phyloP scores from a whole-genome alignment of 768 basidiomycete species.

The Tulasnella sp. region DNA sequence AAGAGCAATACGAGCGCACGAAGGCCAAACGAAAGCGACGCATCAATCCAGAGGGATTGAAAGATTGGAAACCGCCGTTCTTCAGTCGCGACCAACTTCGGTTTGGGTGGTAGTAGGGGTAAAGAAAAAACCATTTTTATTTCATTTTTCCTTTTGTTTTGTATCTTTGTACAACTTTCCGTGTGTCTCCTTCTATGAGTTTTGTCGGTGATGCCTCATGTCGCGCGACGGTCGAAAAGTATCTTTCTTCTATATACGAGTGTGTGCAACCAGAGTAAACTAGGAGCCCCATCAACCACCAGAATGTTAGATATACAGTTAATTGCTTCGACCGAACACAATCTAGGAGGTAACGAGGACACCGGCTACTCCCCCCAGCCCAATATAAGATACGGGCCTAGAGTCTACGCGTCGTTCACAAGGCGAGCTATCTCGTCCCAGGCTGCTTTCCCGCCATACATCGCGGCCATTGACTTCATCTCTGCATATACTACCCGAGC shows the following conservation, averaged over 20 bases:
- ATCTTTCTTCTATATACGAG: too few species aligned
- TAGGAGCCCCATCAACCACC: too few species aligned
- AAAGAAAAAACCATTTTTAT: too few species aligned
- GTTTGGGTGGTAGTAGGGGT: conserved; percentile 39
- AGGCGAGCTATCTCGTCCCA: neutral
- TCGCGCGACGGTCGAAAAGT: too few species aligned
- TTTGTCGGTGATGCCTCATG: too few species aligned
- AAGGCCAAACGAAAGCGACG: conserved; percentile 67
- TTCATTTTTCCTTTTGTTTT: neutral
- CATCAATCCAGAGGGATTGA: conserved; percentile 70
- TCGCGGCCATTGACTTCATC: neutral
- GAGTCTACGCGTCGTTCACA: neutral
- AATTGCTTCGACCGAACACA: too few species aligned
- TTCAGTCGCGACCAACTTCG: conserved; percentile 85
- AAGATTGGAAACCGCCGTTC: conserved; percentile 86
- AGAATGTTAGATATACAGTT: too few species aligned
- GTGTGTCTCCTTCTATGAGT: too few species aligned
- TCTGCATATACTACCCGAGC: neutral
- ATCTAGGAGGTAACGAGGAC: too few species aligned
- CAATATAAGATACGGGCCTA: too few species aligned
- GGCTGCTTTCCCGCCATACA: neutral
- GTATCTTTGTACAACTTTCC: neutral
- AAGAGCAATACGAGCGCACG: conserved; percentile 84
- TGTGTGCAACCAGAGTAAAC: neutral
- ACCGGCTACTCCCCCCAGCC: too few species aligned